Percentiles rank a stretch among this genome's conserved stretches.
phyloP scores from a whole-genome alignment of 2,329 filamentous ascomycete species.

The Zymoseptoria tritici region DNA sequence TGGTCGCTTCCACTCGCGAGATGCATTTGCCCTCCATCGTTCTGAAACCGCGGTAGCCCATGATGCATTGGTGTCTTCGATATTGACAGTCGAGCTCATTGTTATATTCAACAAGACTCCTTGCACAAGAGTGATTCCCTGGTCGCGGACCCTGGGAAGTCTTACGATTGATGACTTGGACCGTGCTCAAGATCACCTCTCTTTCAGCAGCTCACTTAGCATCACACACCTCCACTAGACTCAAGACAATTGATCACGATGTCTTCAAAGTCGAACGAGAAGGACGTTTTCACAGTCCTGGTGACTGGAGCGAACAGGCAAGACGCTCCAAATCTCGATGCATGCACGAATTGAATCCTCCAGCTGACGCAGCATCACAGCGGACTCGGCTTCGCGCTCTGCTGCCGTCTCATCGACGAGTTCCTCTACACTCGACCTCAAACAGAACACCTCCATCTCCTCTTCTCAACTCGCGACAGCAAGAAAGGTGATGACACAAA shows the following conservation, averaged over 20 bases:
- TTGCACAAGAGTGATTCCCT: neutral
- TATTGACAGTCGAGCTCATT: neutral
- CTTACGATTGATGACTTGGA: neutral
- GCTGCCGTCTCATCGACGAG: slow-evolving; percentile 79
- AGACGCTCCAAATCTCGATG: neutral
- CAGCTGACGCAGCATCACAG: slow-evolving; percentile 40
- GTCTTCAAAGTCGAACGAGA: slow-evolving; percentile 4
- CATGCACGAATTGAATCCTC: neutral
- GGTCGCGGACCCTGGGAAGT: neutral
- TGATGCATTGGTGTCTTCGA: neutral
- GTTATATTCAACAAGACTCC: neutral
- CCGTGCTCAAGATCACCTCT: neutral
- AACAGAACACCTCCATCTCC: slow-evolving; percentile 64
- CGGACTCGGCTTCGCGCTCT: slow-evolving; percentile 78
- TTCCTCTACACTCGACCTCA: slow-evolving; percentile 66
- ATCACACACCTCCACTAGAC: neutral
- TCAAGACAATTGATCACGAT: neutral
- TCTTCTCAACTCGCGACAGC: slow-evolving; percentile 73
- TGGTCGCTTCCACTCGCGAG: too few species aligned
- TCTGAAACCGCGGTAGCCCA: too few species aligned
- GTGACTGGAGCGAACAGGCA: slow-evolving; percentile 86
- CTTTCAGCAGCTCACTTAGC: neutral
- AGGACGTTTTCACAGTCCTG: slow-evolving; percentile 48
- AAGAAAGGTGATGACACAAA: slow-evolving; percentile 70
- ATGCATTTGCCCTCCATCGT: too few species aligned